Evolutionary conservation across 106 monocot species (phyloP).

Genomic region (Dioscorea alata): DNA sequence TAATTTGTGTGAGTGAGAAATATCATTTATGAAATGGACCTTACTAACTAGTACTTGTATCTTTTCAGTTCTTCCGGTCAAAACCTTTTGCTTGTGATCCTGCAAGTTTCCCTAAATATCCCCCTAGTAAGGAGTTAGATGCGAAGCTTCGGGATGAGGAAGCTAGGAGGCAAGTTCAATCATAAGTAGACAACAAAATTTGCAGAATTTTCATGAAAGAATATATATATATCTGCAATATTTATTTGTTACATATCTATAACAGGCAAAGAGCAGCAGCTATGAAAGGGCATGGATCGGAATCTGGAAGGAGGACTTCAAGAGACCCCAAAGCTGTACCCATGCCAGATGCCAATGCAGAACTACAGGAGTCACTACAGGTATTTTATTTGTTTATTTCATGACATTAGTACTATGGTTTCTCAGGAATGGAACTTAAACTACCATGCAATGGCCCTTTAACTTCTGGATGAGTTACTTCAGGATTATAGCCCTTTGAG

Average conservation of each 20-base stretch:
- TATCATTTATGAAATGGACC: too few species aligned
- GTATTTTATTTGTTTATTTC: neutral
- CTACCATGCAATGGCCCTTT: neutral
- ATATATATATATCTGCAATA: too few species aligned
- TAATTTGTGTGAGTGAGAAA: too few species aligned
- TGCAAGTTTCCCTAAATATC: slow-evolving; percentile 72
- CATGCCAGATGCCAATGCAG: slow-evolving; percentile 11
- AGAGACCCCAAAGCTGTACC: slow-evolving; percentile 13
- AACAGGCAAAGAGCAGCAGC: slow-evolving; percentile 44
- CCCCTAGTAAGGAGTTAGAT: slow-evolving; percentile 85
- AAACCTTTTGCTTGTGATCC: slow-evolving; percentile 49
- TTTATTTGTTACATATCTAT: too few species aligned
- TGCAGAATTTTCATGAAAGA: too few species aligned
- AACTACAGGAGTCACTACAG: slow-evolving; percentile 22
- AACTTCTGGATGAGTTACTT: too few species aligned
- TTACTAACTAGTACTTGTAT: neutral
- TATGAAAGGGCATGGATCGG: slow-evolving; percentile 15
- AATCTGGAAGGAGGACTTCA: slow-evolving; percentile 20
- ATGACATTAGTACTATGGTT: neutral
- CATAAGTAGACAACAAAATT: too few species aligned
- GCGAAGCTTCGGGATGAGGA: slow-evolving; percentile 60
- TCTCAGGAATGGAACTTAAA: neutral
- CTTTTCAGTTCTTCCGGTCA: slow-evolving; percentile 44
- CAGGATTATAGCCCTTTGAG: too few species aligned
- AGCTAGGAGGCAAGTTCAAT: slow-evolving; percentile 40